These are phyloP conservation scores for Metarhizium anisopliae DNA, from an alignment of 2,329 filamentous ascomycete species.

Conservation along the genomic window DNA sequence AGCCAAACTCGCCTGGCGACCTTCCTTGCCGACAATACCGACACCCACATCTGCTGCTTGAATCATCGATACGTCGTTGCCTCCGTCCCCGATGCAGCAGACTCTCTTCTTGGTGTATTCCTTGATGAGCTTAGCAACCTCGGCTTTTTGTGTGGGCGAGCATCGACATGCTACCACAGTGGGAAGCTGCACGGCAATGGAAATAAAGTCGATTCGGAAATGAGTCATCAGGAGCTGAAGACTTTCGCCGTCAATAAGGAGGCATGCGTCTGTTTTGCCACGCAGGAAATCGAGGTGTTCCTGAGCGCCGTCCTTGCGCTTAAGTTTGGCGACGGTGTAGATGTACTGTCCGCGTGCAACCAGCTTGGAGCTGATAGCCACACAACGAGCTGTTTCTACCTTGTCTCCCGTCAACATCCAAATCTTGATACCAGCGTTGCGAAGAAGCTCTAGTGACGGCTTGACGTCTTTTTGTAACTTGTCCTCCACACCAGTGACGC, in stretches of 20 bases:
- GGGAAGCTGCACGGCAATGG: slow-evolving; percentile 76
- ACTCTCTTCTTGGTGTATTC: slow-evolving; percentile 89
- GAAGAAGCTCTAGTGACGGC: slow-evolving; percentile 83
- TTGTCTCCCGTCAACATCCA: slow-evolving; percentile 99
- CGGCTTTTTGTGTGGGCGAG: slow-evolving; percentile 93
- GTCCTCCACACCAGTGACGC: slow-evolving; percentile 97
- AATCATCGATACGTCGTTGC: slow-evolving; percentile 99
- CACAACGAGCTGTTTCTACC: slow-evolving; percentile 92
- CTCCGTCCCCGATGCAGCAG: slow-evolving; percentile 94
- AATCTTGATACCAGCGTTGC: slow-evolving; percentile 97
- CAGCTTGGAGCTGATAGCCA: slow-evolving; percentile 89
- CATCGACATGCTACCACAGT: slow-evolving; percentile 94
- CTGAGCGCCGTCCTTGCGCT: slow-evolving; percentile 73
- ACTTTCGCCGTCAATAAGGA: slow-evolving; percentile 92
- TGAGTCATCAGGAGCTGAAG: slow-evolving; percentile 74
- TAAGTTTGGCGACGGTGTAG: slow-evolving; percentile 81
- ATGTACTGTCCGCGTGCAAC: slow-evolving; percentile 93
- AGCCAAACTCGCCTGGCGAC: slow-evolving; percentile 84
- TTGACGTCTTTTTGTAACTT: slow-evolving; percentile 95
- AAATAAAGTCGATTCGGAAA: slow-evolving; percentile 79
- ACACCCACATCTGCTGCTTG: slow-evolving; percentile 97
- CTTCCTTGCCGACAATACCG: slow-evolving; percentile 96
- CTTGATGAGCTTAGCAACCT: slow-evolving; percentile 84
- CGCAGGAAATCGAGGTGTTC: slow-evolving; percentile 84
- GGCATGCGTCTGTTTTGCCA: slow-evolving; percentile 75